These are phyloP conservation scores for Penicillium manginii DNA, from an alignment of 495 filamentous ascomycete species.

Conservation along the genomic window DNA sequence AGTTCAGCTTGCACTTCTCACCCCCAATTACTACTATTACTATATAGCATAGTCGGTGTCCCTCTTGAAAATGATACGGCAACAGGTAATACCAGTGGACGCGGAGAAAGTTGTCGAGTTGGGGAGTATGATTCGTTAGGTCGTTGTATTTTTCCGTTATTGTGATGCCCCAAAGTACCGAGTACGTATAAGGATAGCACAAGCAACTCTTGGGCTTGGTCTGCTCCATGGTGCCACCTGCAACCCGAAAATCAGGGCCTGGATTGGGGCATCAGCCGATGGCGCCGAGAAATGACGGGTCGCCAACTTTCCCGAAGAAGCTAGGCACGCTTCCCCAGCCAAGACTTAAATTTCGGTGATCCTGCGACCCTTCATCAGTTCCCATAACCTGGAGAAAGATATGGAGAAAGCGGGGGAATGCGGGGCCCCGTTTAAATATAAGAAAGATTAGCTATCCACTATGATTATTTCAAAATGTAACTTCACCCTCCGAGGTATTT, in stretches of 20 bases:
- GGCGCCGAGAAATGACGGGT: conserved; percentile 5
- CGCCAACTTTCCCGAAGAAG: conserved; percentile 11
- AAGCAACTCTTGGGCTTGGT: background rate
- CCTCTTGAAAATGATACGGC: too few relatives aligned
- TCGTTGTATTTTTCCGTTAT: too few relatives aligned
- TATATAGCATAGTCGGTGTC: too few relatives aligned
- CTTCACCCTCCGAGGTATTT: background rate
- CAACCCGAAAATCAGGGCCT: background rate
- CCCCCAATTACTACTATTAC: too few relatives aligned
- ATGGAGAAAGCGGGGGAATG: background rate
- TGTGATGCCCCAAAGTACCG: background rate
- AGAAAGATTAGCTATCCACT: background rate
- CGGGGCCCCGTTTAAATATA: background rate
- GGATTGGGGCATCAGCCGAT: conserved; percentile 9
- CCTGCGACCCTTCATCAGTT: background rate
- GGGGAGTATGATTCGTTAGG: too few relatives aligned
- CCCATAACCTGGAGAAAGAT: conserved; percentile 4
- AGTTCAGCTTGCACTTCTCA: background rate
- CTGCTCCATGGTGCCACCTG: background rate
- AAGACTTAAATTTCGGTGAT: background rate
- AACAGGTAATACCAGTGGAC: too few relatives aligned
- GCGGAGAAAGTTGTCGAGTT: too few relatives aligned
- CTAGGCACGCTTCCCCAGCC: background rate
- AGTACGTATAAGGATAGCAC: background rate
- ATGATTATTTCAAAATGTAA: background rate